Percentiles rank a stretch among this genome's conserved stretches.
phyloP scores from a whole-genome alignment of 257 asterid genomes.

The Scutellaria barbata region DNA sequence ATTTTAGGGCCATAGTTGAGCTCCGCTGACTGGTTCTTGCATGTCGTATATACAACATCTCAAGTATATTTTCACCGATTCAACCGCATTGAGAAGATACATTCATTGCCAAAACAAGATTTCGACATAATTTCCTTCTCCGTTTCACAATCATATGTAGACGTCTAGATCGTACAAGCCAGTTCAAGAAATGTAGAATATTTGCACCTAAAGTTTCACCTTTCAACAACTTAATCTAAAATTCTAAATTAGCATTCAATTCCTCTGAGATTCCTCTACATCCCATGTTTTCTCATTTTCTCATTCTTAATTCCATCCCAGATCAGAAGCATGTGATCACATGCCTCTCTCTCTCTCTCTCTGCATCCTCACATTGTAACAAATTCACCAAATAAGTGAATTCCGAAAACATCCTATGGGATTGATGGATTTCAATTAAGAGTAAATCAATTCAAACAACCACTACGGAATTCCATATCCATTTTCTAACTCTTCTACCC shows the following conservation, averaged over 20 bases:
- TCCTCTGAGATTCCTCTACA: constrained; percentile 23
- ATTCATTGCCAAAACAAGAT: not conserved
- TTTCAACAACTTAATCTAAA: constrained; percentile 7
- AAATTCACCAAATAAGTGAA: constrained; percentile 23
- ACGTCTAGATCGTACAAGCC: constrained; percentile 10
- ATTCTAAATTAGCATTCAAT: not conserved
- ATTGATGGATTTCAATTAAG: too few species aligned
- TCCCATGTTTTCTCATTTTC: constrained; percentile 37
- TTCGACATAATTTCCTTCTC: not conserved
- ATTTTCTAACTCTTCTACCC: not conserved
- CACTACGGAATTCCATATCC: not conserved
- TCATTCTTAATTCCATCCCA: constrained; percentile 27
- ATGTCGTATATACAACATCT: not conserved
- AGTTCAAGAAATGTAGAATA: constrained; percentile 23
- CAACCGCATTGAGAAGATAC: not conserved
- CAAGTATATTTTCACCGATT: not conserved
- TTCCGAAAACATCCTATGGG: not conserved
- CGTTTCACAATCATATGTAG: not conserved
- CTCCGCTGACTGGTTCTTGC: not conserved
- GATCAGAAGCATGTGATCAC: constrained; percentile 31
- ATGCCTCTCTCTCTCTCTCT: constrained; percentile 5
- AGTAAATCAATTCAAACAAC: too few species aligned
- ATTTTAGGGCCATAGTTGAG: not conserved
- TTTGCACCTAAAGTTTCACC: constrained; percentile 25
- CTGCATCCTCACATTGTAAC: not conserved